Conservation (phyloP, 2,329 filamentous ascomycete genomes). For the Hypoxylon sp. region DNA sequence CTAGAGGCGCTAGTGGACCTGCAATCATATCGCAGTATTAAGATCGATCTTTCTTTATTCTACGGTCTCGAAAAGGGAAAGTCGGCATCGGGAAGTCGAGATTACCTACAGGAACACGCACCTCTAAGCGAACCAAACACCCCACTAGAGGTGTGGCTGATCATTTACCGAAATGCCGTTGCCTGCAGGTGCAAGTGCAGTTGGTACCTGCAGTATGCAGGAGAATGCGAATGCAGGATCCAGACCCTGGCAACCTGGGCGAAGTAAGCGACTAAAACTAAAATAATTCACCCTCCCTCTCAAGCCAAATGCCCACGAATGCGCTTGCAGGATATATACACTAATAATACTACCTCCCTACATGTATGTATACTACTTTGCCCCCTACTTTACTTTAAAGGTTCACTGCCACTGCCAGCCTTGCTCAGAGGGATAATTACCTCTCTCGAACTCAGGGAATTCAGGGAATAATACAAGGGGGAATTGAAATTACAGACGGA, state of each 20-base stretch:
- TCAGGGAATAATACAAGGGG: slow-evolving; percentile 11
- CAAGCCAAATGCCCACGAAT: slow-evolving; percentile 4
- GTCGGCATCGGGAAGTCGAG: slow-evolving; percentile 31
- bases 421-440: slow-evolving; percentile 6
- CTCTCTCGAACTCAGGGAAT: neutral
- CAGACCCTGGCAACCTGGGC: slow-evolving; percentile 24
- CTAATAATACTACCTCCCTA: too few relatives aligned
- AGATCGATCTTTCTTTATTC: slow-evolving; percentile 39
- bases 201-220: slow-evolving; percentile 46
- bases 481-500: slow-evolving; percentile 51
- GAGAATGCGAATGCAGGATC: slow-evolving; percentile 34
- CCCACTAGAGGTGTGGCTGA: slow-evolving; percentile 29
- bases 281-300: slow-evolving; percentile 26
- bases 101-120: slow-evolving; percentile 36
- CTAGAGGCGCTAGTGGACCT: slow-evolving; percentile 17
- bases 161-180: slow-evolving; percentile 42
- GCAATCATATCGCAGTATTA: slow-evolving; percentile 27
- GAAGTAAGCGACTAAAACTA: slow-evolving; percentile 1
- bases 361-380: too few relatives aligned
- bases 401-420: neutral
- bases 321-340: slow-evolving; percentile 12
- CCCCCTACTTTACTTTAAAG: neutral
- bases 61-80: slow-evolving; percentile 38
- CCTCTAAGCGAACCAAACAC: slow-evolving; percentile 37
- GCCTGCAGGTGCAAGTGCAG: slow-evolving; percentile 42